Percentiles rank a stretch among this genome's conserved stretches.
phyloP scores from a whole-genome alignment of 768 basidiomycete genomes.

The Russula compacta region DNA sequence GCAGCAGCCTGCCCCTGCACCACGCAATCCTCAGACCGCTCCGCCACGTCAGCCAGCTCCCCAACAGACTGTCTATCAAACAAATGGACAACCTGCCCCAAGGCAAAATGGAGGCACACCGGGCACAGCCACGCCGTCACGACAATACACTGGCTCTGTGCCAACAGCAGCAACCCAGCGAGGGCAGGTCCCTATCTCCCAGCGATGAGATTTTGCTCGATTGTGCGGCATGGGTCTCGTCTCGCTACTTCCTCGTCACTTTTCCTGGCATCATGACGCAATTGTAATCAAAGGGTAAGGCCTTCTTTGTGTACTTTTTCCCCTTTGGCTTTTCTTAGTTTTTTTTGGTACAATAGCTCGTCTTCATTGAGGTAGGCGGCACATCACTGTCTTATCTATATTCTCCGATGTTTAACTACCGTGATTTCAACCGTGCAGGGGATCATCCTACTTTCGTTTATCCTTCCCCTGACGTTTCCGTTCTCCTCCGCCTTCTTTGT shows the following conservation, averaged over 20 bases:
- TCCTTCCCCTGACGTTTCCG: neutral
- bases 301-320: constrained; percentile 1
- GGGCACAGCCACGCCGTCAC: constrained; percentile 15
- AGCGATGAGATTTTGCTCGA: constrained; percentile 13
- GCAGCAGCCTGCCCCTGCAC: constrained; percentile 20
- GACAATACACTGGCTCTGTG: constrained; percentile 16
- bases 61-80: constrained; percentile 28
- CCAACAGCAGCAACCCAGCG: constrained; percentile 21
- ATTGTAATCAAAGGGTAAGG: constrained; percentile 6
- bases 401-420: constrained; percentile 13
- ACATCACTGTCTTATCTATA: constrained; percentile 10
- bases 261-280: constrained; percentile 6
- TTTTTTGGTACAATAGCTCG: neutral
- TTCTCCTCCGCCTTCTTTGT: neutral
- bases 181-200: constrained; percentile 19
- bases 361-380: constrained; percentile 1
- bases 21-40: constrained; percentile 7
- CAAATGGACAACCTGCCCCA: constrained; percentile 21
- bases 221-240: neutral
- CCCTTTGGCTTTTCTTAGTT: neutral
- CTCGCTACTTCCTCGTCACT: neutral
- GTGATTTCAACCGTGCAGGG: neutral
- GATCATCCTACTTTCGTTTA: constrained; percentile 1
- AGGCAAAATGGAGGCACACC: constrained; percentile 24
- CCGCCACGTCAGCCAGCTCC: constrained; percentile 9